Percentiles rank a stretch among this genome's conserved stretches.
Conservation (phyloP, 805 yeast species). For the Candida peoriensis region DNA sequence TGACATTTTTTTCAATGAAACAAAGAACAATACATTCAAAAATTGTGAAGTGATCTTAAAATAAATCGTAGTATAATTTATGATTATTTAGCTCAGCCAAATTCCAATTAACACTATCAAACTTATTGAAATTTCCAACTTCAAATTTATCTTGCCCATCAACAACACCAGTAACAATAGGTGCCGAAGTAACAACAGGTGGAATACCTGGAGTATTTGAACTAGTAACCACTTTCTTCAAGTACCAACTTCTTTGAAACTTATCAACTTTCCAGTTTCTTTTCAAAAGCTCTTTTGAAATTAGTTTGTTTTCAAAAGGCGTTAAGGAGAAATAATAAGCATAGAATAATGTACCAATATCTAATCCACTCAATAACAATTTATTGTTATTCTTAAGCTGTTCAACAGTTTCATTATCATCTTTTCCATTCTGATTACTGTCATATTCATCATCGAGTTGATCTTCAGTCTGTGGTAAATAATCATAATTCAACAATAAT, state of each 20-base stretch:
- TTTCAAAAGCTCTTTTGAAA: constrained; percentile 70
- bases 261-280: constrained; percentile 78
- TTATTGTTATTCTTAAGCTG: constrained; percentile 24
- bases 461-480: too few species aligned
- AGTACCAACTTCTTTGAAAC: constrained; percentile 65
- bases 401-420: too few species aligned
- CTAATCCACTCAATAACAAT: constrained; percentile 8
- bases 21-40: too few species aligned
- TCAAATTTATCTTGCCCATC: neutral
- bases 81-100: constrained; percentile 13
- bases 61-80: constrained; percentile 15
- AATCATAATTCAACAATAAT: constrained; percentile 1
- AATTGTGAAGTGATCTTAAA: too few species aligned
- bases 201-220: constrained; percentile 24
- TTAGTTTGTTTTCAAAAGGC: constrained; percentile 61
- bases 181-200: neutral
- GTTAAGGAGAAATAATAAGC: constrained; percentile 80
- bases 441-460: too few species aligned
- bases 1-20: too few species aligned
- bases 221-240: constrained; percentile 62
- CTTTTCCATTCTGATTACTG: constrained; percentile 57
- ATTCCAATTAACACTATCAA: constrained; percentile 21
- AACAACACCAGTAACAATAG: neutral
- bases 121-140: constrained; percentile 14
- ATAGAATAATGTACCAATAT: constrained; percentile 52